Evolutionary conservation across 371 early-diverging fungal species (phyloP).

Genomic region (Quaeritorhiza haematococci): DNA sequence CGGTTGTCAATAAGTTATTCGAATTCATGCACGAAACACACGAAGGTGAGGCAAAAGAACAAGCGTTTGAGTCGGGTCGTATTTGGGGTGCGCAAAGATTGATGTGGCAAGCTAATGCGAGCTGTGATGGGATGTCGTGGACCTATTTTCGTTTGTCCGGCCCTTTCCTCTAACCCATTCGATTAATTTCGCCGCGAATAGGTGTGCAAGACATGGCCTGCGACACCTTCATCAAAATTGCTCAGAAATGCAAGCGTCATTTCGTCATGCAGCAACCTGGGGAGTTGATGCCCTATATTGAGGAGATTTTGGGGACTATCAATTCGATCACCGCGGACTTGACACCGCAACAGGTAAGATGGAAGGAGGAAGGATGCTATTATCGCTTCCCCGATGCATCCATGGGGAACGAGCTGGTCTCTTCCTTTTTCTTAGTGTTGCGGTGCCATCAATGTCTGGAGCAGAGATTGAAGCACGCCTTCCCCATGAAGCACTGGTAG

Average conservation of each 20-base stretch:
- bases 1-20: slow-evolving; percentile 99
- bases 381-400: too few species aligned
- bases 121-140: too few species aligned
- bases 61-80: not conserved
- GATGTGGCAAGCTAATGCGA: too few species aligned
- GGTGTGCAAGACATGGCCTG: slow-evolving; percentile 99
- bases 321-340: slow-evolving; percentile 81
- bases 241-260: slow-evolving; percentile 93
- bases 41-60: slow-evolving; percentile 58
- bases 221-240: slow-evolving; percentile 98
- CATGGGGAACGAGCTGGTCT: too few species aligned
- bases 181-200: slow-evolving; percentile 8
- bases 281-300: slow-evolving; percentile 85
- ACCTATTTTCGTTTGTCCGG: not conserved
- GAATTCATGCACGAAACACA: slow-evolving; percentile 99
- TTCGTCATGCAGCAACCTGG: slow-evolving; percentile 86
- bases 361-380: too few species aligned
- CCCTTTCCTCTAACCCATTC: not conserved
- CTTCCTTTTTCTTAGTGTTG: not conserved
- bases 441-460: not conserved
- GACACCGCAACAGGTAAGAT: slow-evolving; percentile 73
- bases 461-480: too few species aligned
- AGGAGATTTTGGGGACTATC: slow-evolving; percentile 81
- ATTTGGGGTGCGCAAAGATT: not conserved
- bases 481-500: too few species aligned